Evolutionary conservation across 108 stramenopile genomes (phyloP), one percentile per base, ranked within the genome.

Genomic region (Mediolabrus comicus): DNA sequence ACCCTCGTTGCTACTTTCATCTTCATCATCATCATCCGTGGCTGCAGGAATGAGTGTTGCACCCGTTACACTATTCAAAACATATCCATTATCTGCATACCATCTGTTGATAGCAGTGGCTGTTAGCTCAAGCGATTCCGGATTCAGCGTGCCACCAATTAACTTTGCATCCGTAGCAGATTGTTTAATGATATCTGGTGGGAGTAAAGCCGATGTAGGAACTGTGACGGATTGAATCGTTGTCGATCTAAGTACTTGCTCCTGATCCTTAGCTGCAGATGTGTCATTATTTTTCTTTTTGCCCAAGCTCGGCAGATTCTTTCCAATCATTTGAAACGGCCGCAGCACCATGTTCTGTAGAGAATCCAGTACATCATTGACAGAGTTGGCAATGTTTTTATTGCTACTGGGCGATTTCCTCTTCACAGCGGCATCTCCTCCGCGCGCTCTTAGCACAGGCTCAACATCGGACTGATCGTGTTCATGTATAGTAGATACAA

Each of bases 81-180:
- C 82, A 76, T 90, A 94, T 1, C 92, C 92, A 17, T 84, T 63
- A 4, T 83, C 79, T n/a, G 38, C 22, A 58, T 94, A 94, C 86
- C 86, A 90, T 28, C 65, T 77, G 43, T 94, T 86, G 34, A 94
- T 62, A 12, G 17, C 46, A 1, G 65, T 56, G 11, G 90, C 87
- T 69, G 87, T 71, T 36, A 71, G 69, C 64, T 90, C 83, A 11
- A 94, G 86, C 12, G 84, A 64, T 43, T 84, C 81, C n/a, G 83
- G 71, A 27, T 60, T 69, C 26, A 94, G 56, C 17, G 84, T 86
- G 19, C 74, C 72, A 38, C 90, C 90, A 31, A 94, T 53, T 29
- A 90, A 35, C 35, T 87, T 84, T 6, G 89, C 69, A 62, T 87
- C 81, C 49, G 73, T 69, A 4, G 87, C 85, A 25, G 84, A 89